Base-by-base conservation (phyloP, 2,329 filamentous ascomycete genomes). In the Colletotrichum phormii region DNA sequence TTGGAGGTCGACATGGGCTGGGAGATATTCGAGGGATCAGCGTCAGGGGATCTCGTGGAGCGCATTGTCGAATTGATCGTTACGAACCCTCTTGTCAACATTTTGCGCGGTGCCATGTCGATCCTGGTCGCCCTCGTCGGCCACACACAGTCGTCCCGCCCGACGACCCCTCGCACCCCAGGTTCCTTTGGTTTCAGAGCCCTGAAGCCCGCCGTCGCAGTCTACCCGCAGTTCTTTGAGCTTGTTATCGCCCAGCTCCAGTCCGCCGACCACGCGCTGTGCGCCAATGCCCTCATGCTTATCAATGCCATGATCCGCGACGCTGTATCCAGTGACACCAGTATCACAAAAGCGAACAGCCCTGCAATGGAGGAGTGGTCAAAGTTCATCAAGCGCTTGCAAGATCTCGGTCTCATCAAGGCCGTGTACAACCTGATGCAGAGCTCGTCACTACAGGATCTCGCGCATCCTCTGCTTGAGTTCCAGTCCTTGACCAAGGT, bases 1-100 rank as follows among this genome's bases (percentile, higher is more conserved):
- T 87, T 99, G 74, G 97, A 99, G 84, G 93, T 98, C 51, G 97
- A 98, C 84, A 98, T 98, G 89, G 97, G 97, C 72, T 99, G 97
- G 97, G 95, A 98, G 75, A 91, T 93, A 73, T 94, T 95, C 78
- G 91, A 94, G 78, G 87, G 88, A 1, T 83, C 88, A 22, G 85
- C 86, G 6, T 85, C 90, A 18, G 88, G 90, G 71, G 93, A 94
- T 78, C 86, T 96, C 63, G 90, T 92, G 54, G 90, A 92, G 82
- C 86, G 90, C 86, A 91, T 98, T 74, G 95, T 98, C 77, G 93
- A 98, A 82, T 88, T 99, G 64, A 95, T 98, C 75, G 96, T 98
- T 77, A 96, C 92, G 37, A 97, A 98, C 81, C 97, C 96, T 29
- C 89, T 99, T 74, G 97, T 99, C 83, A 99, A 99, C 81, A 98